A percentile compares a stretch with the other conserved stretches of the same genome.
phyloP scores from a whole-genome alignment of 106 monocot species.

The Allium fistulosum region DNA sequence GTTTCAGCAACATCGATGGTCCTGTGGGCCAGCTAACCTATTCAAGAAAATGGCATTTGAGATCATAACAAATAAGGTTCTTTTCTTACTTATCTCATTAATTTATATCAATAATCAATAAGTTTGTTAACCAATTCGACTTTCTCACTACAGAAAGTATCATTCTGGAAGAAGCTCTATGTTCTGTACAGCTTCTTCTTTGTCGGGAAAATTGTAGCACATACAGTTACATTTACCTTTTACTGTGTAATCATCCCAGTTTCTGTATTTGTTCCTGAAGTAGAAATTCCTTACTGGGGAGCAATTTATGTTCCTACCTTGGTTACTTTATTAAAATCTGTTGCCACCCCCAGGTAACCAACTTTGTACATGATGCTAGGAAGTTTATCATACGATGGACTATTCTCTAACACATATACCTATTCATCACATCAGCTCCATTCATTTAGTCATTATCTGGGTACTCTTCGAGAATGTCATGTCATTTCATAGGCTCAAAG shows the following conservation, averaged over 20 bases:
- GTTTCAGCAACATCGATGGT: constrained; percentile 46
- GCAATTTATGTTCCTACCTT: constrained; percentile 26
- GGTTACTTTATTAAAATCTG: constrained; percentile 34
- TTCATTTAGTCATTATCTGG: constrained; percentile 57
- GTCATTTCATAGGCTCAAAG: constrained; percentile 68
- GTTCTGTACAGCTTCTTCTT: constrained; percentile 53
- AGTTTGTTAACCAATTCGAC: neutral
- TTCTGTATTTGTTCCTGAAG: constrained; percentile 29
- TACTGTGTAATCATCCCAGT: constrained; percentile 41
- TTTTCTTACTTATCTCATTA: neutral
- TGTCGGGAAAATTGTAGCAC: constrained; percentile 38
- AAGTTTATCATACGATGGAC: neutral
- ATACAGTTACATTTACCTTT: constrained; percentile 33
- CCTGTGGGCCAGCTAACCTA: constrained; percentile 37
- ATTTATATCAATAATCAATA: too few species aligned
- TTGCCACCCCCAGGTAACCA: constrained; percentile 46
- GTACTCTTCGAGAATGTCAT: constrained; percentile 68
- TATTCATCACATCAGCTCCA: constrained; percentile 25
- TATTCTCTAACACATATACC: neutral
- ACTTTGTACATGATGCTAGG: neutral
- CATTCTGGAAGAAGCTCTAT: constrained; percentile 30
- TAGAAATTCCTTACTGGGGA: constrained; percentile 37
- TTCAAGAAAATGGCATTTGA: constrained; percentile 40
- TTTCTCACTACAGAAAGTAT: constrained; percentile 36
- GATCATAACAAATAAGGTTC: constrained; percentile 35